phyloP scores from a whole-genome alignment of 2,329 filamentous ascomycete species.

The Fusarium sp. region DNA sequence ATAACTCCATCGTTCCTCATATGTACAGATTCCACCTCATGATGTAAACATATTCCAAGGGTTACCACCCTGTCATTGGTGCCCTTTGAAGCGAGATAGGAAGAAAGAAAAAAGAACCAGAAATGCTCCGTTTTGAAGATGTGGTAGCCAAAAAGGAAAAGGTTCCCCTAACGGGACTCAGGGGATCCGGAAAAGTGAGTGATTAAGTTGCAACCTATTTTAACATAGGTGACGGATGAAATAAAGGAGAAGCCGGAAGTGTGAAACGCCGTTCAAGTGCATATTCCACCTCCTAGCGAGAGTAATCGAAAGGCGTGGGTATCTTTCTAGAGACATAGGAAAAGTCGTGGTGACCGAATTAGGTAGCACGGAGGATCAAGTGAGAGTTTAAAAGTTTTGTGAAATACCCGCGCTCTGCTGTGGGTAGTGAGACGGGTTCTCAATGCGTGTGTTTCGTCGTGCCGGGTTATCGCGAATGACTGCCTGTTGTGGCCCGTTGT shows the following conservation, averaged over 20 bases:
- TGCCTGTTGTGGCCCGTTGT: slow-evolving; percentile 60
- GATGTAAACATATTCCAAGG: slow-evolving; percentile 36
- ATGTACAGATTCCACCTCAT: slow-evolving; percentile 45
- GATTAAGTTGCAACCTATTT: slow-evolving; percentile 25
- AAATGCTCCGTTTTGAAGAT: slow-evolving; percentile 11
- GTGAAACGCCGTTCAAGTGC: slow-evolving; percentile 33
- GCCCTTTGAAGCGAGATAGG: slow-evolving; percentile 3
- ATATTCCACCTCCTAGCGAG: slow-evolving; percentile 44
- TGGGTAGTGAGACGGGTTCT: slow-evolving; percentile 88
- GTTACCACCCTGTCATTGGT: slow-evolving; percentile 8
- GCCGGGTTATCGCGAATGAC: slow-evolving; percentile 94
- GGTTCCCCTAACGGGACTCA: not conserved
- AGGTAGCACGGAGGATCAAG: not conserved
- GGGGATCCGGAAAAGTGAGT: slow-evolving; percentile 16
- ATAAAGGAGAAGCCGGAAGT: slow-evolving; percentile 31
- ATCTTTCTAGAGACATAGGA: slow-evolving; percentile 40
- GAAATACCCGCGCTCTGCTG: slow-evolving; percentile 95
- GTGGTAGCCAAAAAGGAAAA: slow-evolving; percentile 6
- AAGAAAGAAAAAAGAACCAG: slow-evolving; percentile 8
- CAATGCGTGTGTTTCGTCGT: slow-evolving; percentile 91
- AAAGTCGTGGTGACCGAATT: slow-evolving; percentile 24
- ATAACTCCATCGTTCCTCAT: slow-evolving; percentile 31
- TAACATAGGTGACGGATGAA: not conserved
- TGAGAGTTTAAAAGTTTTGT: slow-evolving; percentile 83
- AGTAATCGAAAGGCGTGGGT: slow-evolving; percentile 43